Base-by-base conservation (phyloP, 768 basidiomycete species). In the Leccinum disarticulatum region DNA sequence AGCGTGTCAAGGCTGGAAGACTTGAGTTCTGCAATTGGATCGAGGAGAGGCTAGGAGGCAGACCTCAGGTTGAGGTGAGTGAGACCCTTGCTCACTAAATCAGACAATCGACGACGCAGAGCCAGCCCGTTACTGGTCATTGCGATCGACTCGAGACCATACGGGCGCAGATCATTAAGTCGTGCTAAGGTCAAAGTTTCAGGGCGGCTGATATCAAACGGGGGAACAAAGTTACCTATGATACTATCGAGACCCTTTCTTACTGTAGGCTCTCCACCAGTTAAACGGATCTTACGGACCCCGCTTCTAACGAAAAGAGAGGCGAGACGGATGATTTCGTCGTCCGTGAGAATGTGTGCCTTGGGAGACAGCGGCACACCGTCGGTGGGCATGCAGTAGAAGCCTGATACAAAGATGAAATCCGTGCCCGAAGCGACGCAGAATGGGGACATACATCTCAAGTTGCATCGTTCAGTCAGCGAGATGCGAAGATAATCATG, bases 401-500 rank as follows among this genome's bases (percentile, higher is more conserved):
- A 93, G 65, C 92, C 91, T 95, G 62, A 25, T 47, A 50, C 52
- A 1, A 3, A 31, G 10, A 38, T 47, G 52, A 61, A 49, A 48
- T 19, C 50, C n/a, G 19, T 6, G 47, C 36, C 28, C 47, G 38
- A 49, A 14, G 10, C 1, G 47, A 49, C 25, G 6, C 25, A 47
- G 67, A 36, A 57, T n/a, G n/a, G 10, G 43, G 36, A 70, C 77
- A 41, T 61, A 90, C 93, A 95, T 74, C 93, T 83, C 57, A 95
- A 77, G 76, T 95, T 95, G 74, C 93, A 95, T 60, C 84, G 79
- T 72, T 95, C 93, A 0, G 93, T 94, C 36, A 95, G 76, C 2
- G 89, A 91, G 55, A 95, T 93, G 33, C 93, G 85, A n/a, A 95
- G 81, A 72, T 95, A 95, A 70, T 91, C 86, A 71, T 95, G 93